These are phyloP conservation scores for Boletus subparvulus DNA, from an alignment of 768 basidiomycete species.

Conservation along the genomic window DNA sequence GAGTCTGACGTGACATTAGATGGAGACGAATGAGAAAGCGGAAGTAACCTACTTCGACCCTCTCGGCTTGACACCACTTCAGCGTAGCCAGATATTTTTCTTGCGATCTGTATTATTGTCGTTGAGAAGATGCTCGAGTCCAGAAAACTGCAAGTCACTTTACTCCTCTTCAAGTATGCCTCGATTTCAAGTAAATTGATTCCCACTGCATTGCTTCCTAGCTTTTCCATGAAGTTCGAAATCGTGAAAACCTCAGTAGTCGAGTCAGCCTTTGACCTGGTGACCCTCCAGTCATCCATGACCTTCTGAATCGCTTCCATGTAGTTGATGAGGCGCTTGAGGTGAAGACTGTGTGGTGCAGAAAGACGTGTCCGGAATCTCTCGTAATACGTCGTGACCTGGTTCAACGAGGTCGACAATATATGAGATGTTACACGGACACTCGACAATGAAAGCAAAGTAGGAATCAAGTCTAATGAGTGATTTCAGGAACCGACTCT, in stretches of 20 bases:
- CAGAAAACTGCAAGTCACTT: slow-evolving; percentile 55
- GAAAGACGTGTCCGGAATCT: slow-evolving; percentile 80
- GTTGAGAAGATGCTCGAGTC: not conserved
- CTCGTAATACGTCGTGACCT: slow-evolving; percentile 74
- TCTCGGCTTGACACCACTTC: slow-evolving; percentile 55
- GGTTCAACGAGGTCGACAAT: slow-evolving; percentile 62
- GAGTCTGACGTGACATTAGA: slow-evolving; percentile 8
- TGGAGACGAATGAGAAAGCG: not conserved
- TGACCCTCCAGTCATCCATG: slow-evolving; percentile 48
- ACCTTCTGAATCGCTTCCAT: slow-evolving; percentile 68
- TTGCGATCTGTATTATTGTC: slow-evolving; percentile 48
- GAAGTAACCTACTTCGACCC: slow-evolving; percentile 23
- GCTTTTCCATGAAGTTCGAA: slow-evolving; percentile 56
- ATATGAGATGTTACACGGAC: slow-evolving; percentile 56
- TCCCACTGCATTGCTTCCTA: slow-evolving; percentile 68
- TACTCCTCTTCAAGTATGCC: slow-evolving; percentile 77
- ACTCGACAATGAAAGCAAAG: slow-evolving; percentile 84
- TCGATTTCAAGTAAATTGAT: slow-evolving; percentile 86
- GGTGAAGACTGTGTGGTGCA: slow-evolving; percentile 67
- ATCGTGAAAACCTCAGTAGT: slow-evolving; percentile 61
- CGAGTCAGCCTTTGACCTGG: slow-evolving; percentile 17
- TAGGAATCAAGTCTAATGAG: slow-evolving; percentile 77
- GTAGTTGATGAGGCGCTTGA: slow-evolving; percentile 75
- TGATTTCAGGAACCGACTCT: slow-evolving; percentile 1
- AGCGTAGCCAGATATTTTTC: slow-evolving; percentile 84